These are phyloP conservation scores for Mortierella polycephala DNA, from an alignment of 371 early-diverging fungal species.

Conservation along the genomic window DNA sequence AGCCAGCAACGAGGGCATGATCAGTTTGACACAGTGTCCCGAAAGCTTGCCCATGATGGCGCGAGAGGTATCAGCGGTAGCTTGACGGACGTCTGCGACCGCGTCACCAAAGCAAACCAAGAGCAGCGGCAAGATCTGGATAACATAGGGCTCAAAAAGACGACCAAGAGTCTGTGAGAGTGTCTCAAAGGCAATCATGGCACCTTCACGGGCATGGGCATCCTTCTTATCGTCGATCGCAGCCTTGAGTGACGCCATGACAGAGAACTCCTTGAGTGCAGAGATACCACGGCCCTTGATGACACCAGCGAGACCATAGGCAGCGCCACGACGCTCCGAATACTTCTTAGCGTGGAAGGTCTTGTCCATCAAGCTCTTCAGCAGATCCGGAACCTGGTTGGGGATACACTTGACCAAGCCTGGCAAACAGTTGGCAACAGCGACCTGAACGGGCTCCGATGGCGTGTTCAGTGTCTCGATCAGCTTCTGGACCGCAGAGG, in stretches of 20 bases:
- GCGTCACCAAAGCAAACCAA: slow-evolving; percentile 90
- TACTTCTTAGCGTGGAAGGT: slow-evolving; percentile 82
- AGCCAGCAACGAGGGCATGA: slow-evolving; percentile 88
- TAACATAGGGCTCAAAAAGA: slow-evolving; percentile 97
- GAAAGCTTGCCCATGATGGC: slow-evolving; percentile 97
- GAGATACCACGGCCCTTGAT: slow-evolving; percentile 93
- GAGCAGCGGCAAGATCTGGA: slow-evolving; percentile 90
- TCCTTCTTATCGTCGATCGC: slow-evolving; percentile 85
- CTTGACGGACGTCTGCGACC: slow-evolving; percentile 89
- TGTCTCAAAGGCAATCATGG: slow-evolving; percentile 94
- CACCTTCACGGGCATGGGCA: slow-evolving; percentile 87
- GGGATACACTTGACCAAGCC: slow-evolving; percentile 84
- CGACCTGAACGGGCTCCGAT: slow-evolving; percentile 94
- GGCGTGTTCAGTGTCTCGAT: slow-evolving; percentile 93
- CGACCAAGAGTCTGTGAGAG: slow-evolving; percentile 87
- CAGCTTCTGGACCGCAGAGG: slow-evolving; percentile 84
- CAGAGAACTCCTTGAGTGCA: slow-evolving; percentile 83
- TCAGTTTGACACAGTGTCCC: slow-evolving; percentile 95
- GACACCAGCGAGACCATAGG: slow-evolving; percentile 96
- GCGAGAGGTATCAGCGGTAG: slow-evolving; percentile 89
- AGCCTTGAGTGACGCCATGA: slow-evolving; percentile 85
- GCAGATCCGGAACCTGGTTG: slow-evolving; percentile 69
- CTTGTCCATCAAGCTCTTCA: slow-evolving; percentile 75
- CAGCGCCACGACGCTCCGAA: slow-evolving; percentile 93
- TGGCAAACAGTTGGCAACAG: slow-evolving; percentile 95